phyloP scores from a whole-genome alignment of 2,329 filamentous ascomycete genomes.

The Sphaerulina musiva region DNA sequence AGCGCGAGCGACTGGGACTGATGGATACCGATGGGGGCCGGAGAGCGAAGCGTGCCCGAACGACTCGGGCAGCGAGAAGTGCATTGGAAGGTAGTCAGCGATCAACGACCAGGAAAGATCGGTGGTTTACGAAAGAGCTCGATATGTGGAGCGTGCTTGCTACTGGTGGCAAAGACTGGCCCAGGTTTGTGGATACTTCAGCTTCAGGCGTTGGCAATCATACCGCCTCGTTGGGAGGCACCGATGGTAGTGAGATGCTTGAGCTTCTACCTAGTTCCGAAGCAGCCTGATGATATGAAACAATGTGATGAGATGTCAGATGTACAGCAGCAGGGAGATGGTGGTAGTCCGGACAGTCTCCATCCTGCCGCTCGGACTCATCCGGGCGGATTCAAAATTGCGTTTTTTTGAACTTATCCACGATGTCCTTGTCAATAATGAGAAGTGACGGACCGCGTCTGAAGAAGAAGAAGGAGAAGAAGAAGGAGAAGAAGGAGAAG shows the following conservation, averaged over 20 bases:
- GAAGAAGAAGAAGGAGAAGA: too few species aligned
- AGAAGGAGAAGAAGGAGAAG: too few species aligned
- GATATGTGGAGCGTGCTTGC: slow-evolving; percentile 57
- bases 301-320: not conserved
- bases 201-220: not conserved
- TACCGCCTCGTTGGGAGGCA: not conserved
- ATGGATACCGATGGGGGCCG: slow-evolving; percentile 52
- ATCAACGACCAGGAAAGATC: slow-evolving; percentile 59
- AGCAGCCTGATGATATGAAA: not conserved
- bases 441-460: too few species aligned
- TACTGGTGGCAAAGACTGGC: slow-evolving; percentile 48
- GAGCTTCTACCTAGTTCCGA: slow-evolving; percentile 6
- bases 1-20: slow-evolving; percentile 57
- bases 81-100: slow-evolving; percentile 64
- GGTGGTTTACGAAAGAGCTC: slow-evolving; percentile 61
- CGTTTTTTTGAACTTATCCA: too few species aligned
- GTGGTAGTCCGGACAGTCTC: too few species aligned
- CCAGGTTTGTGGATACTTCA: slow-evolving; percentile 12
- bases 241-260: not conserved
- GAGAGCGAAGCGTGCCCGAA: slow-evolving; percentile 55
- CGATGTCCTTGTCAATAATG: too few species aligned
- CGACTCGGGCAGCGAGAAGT: slow-evolving; percentile 66
- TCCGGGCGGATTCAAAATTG: too few species aligned
- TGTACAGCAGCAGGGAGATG: too few species aligned
- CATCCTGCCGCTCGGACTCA: too few species aligned